These are phyloP conservation scores for Candida tammaniensis DNA, from an alignment of 805 yeast species.

Conservation along the genomic window DNA sequence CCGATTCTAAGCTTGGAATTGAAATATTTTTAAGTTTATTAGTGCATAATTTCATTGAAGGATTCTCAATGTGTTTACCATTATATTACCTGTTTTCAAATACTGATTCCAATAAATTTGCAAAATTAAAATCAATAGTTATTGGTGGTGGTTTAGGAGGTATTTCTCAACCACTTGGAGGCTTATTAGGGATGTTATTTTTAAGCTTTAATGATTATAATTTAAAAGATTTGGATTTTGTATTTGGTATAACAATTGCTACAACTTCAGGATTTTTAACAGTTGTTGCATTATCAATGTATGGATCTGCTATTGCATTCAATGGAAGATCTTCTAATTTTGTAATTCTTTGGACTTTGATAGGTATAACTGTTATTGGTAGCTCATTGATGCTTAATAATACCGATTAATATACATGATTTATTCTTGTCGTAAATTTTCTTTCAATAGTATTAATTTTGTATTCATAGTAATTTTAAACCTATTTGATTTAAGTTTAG, in stretches of 20 bases:
- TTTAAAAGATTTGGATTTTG: slow-evolving; percentile 34
- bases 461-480: too few relatives aligned
- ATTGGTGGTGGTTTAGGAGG: slow-evolving; percentile 75
- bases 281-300: slow-evolving; percentile 83
- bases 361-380: slow-evolving; percentile 60
- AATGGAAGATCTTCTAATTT: slow-evolving; percentile 62
- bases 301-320: slow-evolving; percentile 75
- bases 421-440: too few relatives aligned
- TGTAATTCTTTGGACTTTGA: slow-evolving; percentile 57
- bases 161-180: slow-evolving; percentile 87
- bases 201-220: slow-evolving; percentile 32
- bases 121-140: slow-evolving; percentile 54
- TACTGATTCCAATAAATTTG: slow-evolving; percentile 34
- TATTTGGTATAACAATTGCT: slow-evolving; percentile 65
- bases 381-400: not conserved
- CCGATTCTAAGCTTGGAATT: slow-evolving; percentile 60
- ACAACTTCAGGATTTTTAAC: slow-evolving; percentile 81
- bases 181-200: slow-evolving; percentile 61
- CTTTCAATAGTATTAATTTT: too few relatives aligned
- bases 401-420: not conserved
- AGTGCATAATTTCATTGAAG: slow-evolving; percentile 90
- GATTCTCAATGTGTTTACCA: slow-evolving; percentile 91
- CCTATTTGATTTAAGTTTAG: too few relatives aligned
- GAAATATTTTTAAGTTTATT: slow-evolving; percentile 81
- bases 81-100: slow-evolving; percentile 66